phyloP scores from a whole-genome alignment of 2,329 filamentous ascomycete genomes.

The Neurospora sp. region DNA sequence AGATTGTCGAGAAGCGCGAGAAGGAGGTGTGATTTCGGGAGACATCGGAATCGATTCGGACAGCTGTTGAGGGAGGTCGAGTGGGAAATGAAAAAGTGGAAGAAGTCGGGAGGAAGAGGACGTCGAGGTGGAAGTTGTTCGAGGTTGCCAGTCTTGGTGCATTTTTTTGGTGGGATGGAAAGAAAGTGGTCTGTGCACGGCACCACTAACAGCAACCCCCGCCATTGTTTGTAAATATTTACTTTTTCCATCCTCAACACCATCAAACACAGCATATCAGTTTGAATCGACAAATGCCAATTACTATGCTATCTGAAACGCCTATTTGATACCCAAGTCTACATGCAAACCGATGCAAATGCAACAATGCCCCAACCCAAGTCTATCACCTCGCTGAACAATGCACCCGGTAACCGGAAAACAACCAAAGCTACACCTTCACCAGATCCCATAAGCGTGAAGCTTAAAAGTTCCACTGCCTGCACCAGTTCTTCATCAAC shows the following conservation, averaged over 20 bases:
- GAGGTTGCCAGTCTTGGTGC: too few species aligned
- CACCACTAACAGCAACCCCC: neutral
- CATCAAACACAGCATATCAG: neutral
- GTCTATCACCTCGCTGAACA: neutral
- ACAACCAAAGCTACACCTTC: neutral
- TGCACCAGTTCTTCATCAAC: slow-evolving; percentile 38
- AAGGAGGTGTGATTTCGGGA: neutral
- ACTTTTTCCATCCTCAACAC: neutral
- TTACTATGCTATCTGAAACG: neutral
- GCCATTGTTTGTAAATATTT: neutral
- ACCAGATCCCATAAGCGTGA: neutral
- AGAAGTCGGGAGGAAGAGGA: neutral
- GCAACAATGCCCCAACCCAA: neutral
- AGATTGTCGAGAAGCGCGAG: slow-evolving; percentile 9
- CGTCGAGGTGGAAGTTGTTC: neutral
- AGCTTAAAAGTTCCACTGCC: slow-evolving; percentile 29
- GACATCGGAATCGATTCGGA: neutral
- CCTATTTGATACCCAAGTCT: neutral
- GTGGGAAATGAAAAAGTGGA: neutral
- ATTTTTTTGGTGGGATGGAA: too few species aligned
- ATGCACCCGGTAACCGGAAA: neutral
- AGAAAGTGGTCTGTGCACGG: too few species aligned
- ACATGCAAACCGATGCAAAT: neutral
- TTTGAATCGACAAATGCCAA: neutral
- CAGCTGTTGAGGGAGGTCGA: neutral